Percentiles rank a stretch among this genome's conserved stretches.
These are phyloP conservation scores for Xeromyces bisporus DNA, from an alignment of 495 filamentous ascomycete species.

Conservation along the genomic window DNA sequence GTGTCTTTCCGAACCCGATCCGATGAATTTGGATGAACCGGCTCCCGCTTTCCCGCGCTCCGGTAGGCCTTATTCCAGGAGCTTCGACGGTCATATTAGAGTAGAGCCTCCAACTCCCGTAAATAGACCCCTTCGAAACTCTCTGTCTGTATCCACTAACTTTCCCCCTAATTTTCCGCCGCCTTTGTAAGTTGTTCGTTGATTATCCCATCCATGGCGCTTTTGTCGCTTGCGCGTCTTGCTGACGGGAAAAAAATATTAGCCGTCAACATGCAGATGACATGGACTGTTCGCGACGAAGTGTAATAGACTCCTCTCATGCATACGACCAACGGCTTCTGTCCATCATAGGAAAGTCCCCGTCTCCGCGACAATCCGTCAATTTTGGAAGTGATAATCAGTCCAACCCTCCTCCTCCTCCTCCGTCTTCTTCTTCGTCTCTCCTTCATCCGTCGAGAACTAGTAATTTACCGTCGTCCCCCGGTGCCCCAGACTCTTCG, in stretches of 20 bases:
- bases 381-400: constrained; percentile 36
- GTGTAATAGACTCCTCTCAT: constrained; percentile 44
- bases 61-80: constrained; percentile 12
- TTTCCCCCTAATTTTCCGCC: too few species aligned
- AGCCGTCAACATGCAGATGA: constrained; percentile 45
- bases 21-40: constrained; percentile 26
- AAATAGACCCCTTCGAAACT: constrained; percentile 25
- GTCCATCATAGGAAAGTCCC: constrained; percentile 52
- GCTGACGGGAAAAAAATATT: too few species aligned
- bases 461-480: constrained; percentile 24
- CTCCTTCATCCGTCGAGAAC: constrained; percentile 33
- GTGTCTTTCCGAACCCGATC: constrained; percentile 20
- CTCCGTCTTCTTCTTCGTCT: too few species aligned
- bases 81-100: constrained; percentile 28
- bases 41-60: constrained; percentile 20
- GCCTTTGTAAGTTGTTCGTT: too few species aligned
- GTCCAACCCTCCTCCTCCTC: constrained; percentile 30
- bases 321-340: constrained; percentile 66
- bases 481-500: constrained; percentile 27
- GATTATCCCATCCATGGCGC: too few species aligned
- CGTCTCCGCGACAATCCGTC: constrained; percentile 39
- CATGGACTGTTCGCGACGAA: constrained; percentile 36
- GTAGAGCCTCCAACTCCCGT: constrained; percentile 30
- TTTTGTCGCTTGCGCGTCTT: too few species aligned
- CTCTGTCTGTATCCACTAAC: constrained; percentile 19